Base-by-base conservation (phyloP, 306 rosid genomes). In the Lathyrus tuberosus region DNA sequence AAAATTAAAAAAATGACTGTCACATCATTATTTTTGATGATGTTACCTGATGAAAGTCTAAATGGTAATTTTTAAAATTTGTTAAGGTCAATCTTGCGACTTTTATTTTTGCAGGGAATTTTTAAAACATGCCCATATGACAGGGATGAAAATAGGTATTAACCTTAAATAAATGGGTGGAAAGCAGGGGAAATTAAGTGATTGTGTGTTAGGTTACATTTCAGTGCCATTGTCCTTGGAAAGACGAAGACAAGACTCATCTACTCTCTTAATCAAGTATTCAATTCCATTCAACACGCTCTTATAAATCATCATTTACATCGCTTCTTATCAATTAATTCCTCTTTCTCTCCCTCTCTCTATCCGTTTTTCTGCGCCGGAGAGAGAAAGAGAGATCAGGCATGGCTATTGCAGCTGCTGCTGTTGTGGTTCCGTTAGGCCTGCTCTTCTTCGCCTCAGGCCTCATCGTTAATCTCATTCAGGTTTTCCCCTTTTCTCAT, bases 361-460 rank as follows among this genome's bases (percentile, higher is more conserved):
- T 17, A 18, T 4, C 4, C 57, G 6, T 16, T 26, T 15, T 44
- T 4, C 9, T 16, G 53, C 17, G 18, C 28, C n/a, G 41, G 42
- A 72, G 35, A 67, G 62, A 53, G 1, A 52, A 12, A 51, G 26
- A n/a, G 57, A 61, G 43, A 30, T 33, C 56, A 81, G 83, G 75
- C 72, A 94, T 94, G 98, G 88, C 95, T 79, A 67, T 85, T 88
- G 81, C 88, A 24, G 96, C 89, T 5, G 97, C 90, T 31, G 88
- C 83, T 79, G 90, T 84, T 35, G 77, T 94, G 70, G 83, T 94
- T n/a, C 97, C 97, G 51, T 44, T 94, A 77, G 96, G 97, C 33
- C 35, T 94, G 17, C 86, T 94, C 81, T 94, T 94, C 92, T 81
- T 94, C 74, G 58, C 84, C 31, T 94, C 98, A 0, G 98, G 98